A percentile compares a stretch with the other conserved stretches of the same genome.
Evolutionary conservation across 495 filamentous ascomycete genomes (phyloP).

Genomic region (Monascus purpureus): DNA sequence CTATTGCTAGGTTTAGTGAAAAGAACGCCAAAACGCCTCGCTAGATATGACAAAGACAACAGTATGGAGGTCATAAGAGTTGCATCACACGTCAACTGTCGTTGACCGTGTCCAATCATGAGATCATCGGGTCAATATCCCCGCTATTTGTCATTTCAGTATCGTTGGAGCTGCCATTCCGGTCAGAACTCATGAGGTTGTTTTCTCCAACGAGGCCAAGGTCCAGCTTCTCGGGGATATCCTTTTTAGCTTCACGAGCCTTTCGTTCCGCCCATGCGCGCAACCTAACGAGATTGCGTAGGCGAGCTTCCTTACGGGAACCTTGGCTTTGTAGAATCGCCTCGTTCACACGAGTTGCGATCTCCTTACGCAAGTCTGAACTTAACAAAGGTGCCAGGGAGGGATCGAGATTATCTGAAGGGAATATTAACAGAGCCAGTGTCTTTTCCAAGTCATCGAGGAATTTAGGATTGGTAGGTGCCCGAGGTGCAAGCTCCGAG

Average conservation of each 20-base stretch:
- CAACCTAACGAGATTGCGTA: slow-evolving; percentile 64
- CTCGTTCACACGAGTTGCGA: slow-evolving; percentile 74
- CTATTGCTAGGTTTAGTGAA: too few relatives aligned
- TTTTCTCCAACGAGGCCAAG: slow-evolving; percentile 48
- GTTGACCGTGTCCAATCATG: too few relatives aligned
- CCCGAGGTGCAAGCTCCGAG: slow-evolving; percentile 71
- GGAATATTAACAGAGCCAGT: slow-evolving; percentile 84
- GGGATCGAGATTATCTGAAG: slow-evolving; percentile 58
- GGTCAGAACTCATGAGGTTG: slow-evolving; percentile 9
- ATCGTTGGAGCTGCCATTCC: slow-evolving; percentile 21
- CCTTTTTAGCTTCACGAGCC: slow-evolving; percentile 56
- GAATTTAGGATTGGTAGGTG: slow-evolving; percentile 67
- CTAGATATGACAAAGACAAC: slow-evolving; percentile 1
- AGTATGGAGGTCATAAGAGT: background rate
- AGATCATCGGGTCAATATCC: slow-evolving; percentile 49
- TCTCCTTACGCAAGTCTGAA: slow-evolving; percentile 64
- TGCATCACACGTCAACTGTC: too few relatives aligned
- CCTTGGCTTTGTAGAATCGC: slow-evolving; percentile 64
- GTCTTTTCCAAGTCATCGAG: slow-evolving; percentile 81
- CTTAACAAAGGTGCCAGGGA: slow-evolving; percentile 63
- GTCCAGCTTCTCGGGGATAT: slow-evolving; percentile 58
- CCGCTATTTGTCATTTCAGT: slow-evolving; percentile 31
- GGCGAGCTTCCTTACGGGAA: slow-evolving; percentile 60
- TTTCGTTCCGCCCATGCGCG: slow-evolving; percentile 76
- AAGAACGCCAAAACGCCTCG: slow-evolving; percentile 4